Evolutionary conservation across 768 basidiomycete genomes (phyloP), one percentile per base, ranked within the genome.

Genomic region (Collybiopsis confluens): DNA sequence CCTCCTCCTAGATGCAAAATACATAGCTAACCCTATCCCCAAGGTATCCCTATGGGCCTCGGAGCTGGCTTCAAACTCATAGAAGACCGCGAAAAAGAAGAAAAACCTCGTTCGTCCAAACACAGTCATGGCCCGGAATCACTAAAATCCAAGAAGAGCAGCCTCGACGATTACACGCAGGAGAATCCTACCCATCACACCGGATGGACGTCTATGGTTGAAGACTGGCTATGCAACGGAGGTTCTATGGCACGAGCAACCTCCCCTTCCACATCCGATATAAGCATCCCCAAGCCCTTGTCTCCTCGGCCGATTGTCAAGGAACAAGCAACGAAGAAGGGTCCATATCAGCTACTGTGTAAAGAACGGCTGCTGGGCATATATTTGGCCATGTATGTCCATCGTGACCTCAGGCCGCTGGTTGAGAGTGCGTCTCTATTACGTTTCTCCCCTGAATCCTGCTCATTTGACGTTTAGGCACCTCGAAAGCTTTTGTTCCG

Each of bases 321-420:
- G 54, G 75, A 77, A 26, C 65, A 68, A 15, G 37, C 47, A 15
- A n/a, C 11, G 21, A 70, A 76, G 51, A 76, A 76, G 59, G 91
- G 90, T 0, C 92, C 91, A 15, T 98, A 97, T 63, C 78, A 90
- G 57, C 76, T 95, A 23, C 73, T 96, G 10, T 78, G 82, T 51
- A 98, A 98, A 69, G 93, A 97, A 61, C 78, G 95, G 27, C 76
- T 98, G 71, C 88, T 98, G 89, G 92, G 92, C 2, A 79, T 95
- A 38, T 92, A 92, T 63, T 73, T 90, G 33, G 80, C 88, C 4
- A 66, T 92, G 4, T 92, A 86, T 62, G 76, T 91, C 27, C 85
- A 91, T 63, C 80, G 81, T 15, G 89, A 91, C 59, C 64, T 86
- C n/a, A 73, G 74, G 30, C 74, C 77, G 47, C 72, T 86, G 8